These are phyloP conservation scores for Cladorrhinum sp. DNA, from an alignment of 2,329 filamentous ascomycete species.

Conservation along the genomic window DNA sequence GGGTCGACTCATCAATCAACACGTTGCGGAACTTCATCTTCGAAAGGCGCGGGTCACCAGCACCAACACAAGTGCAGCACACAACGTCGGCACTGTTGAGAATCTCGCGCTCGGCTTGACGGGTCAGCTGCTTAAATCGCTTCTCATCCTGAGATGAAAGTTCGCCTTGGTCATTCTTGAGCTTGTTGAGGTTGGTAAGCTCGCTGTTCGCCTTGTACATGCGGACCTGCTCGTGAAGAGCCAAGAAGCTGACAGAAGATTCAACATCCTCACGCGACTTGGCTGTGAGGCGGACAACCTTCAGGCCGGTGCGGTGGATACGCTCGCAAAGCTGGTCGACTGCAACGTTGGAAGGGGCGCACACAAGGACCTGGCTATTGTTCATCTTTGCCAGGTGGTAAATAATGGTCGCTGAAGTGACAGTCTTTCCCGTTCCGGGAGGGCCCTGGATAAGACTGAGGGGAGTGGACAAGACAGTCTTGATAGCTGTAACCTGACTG, in stretches of 20 bases:
- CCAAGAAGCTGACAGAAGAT: constrained; percentile 93
- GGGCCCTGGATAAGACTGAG: constrained; percentile 95
- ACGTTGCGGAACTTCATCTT: constrained; percentile 99
- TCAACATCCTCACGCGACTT: constrained; percentile 99
- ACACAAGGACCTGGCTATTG: constrained; percentile 90
- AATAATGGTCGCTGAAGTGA: constrained; percentile 97
- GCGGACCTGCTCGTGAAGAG: constrained; percentile 93
- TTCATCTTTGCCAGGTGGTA: constrained; percentile 96
- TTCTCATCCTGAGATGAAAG: constrained; percentile 95
- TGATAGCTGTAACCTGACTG: constrained; percentile 95
- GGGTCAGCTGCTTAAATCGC: constrained; percentile 94
- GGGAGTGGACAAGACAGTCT: constrained; percentile 88
- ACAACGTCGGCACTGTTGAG: constrained; percentile 94
- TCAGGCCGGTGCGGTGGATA: constrained; percentile 89
- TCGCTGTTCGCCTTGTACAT: constrained; percentile 97
- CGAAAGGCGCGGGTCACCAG: constrained; percentile 87
- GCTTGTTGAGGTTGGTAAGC: constrained; percentile 83
- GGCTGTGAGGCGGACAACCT: constrained; percentile 96
- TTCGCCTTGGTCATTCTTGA: constrained; percentile 89
- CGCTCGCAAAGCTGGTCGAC: constrained; percentile 98
- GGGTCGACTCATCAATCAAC: constrained; percentile 95
- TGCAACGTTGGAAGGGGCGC: constrained; percentile 95
- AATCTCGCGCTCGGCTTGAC: constrained; percentile 91
- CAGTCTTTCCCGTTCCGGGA: constrained; percentile 95
- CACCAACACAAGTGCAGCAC: constrained; percentile 97